Evolutionary conservation across 106 monocot genomes (phyloP).

Genomic region (Agapanthus africanus): DNA sequence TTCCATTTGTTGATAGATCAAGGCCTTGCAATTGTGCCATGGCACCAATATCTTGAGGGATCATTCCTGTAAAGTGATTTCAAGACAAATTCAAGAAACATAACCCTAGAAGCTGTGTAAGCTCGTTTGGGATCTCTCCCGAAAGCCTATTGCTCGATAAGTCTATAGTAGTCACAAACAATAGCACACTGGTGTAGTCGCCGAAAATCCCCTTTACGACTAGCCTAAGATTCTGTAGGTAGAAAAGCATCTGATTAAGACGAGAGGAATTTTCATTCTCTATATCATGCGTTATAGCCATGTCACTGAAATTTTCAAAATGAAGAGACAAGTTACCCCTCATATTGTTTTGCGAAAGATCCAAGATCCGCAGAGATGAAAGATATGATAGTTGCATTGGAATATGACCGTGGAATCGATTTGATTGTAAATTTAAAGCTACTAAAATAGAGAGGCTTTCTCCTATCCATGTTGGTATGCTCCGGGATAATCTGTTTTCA

Average conservation of each 20-base stretch:
- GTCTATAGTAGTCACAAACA: background rate
- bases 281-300: constrained; percentile 1
- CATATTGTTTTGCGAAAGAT: constrained; percentile 10
- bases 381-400: constrained; percentile 1
- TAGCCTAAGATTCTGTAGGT: background rate
- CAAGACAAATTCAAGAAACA: no score
- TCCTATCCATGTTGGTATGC: constrained; percentile 6
- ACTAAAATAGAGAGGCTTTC: background rate
- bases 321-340: background rate
- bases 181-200: background rate
- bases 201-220: background rate
- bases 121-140: background rate
- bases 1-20: background rate
- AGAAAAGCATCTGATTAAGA: background rate
- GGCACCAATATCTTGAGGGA: background rate
- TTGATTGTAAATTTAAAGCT: constrained; percentile 5
- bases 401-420: constrained; percentile 1
- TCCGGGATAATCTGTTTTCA: background rate
- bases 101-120: no score
- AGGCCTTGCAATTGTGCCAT: background rate
- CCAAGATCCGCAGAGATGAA: constrained; percentile 8
- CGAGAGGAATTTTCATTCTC: no score
- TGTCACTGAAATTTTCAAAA: constrained; percentile 1
- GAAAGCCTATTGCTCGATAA: background rate
- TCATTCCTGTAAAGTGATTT: constrained; percentile 3